A percentile compares a stretch with the other conserved stretches of the same genome.
These are phyloP conservation scores for Funneliformis geosporum DNA, from an alignment of 192 early-diverging fungal species.

Conservation along the genomic window DNA sequence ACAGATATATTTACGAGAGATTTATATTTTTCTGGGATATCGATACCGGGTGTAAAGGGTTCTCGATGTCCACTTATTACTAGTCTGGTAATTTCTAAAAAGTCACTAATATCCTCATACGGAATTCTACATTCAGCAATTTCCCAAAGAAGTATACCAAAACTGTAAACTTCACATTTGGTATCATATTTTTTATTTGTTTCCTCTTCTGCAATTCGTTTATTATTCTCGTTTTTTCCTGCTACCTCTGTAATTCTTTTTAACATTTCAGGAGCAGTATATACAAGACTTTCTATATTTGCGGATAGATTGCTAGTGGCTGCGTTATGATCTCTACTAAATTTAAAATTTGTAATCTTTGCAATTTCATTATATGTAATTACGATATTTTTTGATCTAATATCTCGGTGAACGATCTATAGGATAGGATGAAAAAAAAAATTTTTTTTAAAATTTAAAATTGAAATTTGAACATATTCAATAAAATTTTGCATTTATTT, in stretches of 20 bases:
- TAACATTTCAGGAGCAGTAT: neutral
- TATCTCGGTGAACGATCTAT: neutral
- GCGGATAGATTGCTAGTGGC: neutral
- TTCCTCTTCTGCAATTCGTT: too few species aligned
- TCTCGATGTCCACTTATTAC: too few species aligned
- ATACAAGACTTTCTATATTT: neutral
- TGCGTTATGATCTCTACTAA: neutral
- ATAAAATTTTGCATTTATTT: too few species aligned
- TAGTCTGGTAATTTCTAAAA: neutral
- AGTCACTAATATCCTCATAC: neutral
- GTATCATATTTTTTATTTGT: neutral
- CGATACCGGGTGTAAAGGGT: too few species aligned
- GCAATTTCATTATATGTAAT: too few species aligned
- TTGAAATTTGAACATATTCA: too few species aligned
- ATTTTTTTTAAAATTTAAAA: neutral
- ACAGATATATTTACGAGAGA: too few species aligned
- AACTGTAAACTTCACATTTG: constrained; percentile 10
- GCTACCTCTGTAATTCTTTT: neutral
- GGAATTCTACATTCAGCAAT: neutral
- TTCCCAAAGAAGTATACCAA: constrained; percentile 5
- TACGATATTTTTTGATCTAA: neutral
- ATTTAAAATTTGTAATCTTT: neutral
- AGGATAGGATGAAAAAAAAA: neutral
- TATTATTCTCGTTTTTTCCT: neutral
- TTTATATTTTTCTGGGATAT: too few species aligned